phyloP scores from a whole-genome alignment of 78 protist species.

The Planoprotostelium fungivorum region DNA sequence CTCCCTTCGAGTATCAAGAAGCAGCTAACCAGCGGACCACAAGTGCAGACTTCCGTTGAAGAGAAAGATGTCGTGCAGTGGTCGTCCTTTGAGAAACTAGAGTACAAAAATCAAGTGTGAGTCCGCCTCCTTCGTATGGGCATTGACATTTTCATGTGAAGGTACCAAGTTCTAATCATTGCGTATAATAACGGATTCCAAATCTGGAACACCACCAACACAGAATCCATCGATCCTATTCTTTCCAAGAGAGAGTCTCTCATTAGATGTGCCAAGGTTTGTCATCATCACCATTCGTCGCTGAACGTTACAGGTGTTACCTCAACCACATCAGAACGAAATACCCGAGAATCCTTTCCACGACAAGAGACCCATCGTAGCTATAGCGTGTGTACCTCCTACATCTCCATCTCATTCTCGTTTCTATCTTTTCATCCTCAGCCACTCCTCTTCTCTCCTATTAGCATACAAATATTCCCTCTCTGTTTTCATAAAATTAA shows the following conservation, averaged over 20 bases:
- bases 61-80: neutral
- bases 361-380: neutral
- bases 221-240: neutral
- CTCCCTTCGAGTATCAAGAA: neutral
- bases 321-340: neutral
- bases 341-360: neutral
- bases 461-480: neutral
- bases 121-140: neutral
- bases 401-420: neutral
- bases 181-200: neutral
- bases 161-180: neutral
- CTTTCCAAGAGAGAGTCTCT: neutral
- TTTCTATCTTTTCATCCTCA: too few relatives aligned
- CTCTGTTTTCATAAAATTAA: neutral
- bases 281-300: neutral
- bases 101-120: neutral
- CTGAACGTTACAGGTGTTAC: neutral
- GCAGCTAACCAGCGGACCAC: neutral
- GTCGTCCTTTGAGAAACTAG: neutral
- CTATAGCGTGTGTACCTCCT: neutral
- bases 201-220: neutral
- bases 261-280: neutral
- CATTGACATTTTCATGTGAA: neutral
- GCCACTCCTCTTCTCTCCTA: too few relatives aligned
- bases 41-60: neutral